Evolutionary conservation across 768 basidiomycete species (phyloP).

Genomic region (Suillus bovinus): DNA sequence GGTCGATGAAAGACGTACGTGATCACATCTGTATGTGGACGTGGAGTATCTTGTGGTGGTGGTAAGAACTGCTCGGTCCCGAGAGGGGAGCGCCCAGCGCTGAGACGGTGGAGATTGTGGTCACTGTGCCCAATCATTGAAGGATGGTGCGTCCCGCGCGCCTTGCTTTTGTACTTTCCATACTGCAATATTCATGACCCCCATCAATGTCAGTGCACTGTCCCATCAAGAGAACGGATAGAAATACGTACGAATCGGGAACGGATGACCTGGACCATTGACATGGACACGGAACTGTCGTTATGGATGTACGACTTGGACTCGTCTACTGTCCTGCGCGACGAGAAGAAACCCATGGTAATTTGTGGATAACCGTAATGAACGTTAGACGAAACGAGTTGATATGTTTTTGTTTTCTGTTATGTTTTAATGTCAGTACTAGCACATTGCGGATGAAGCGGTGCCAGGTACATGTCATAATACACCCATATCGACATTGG

Average conservation of each 20-base stretch:
- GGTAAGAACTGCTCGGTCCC: slow-evolving; percentile 19
- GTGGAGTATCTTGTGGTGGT: slow-evolving; percentile 21
- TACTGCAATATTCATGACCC: slow-evolving; percentile 37
- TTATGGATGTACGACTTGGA: slow-evolving; percentile 20
- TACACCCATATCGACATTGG: neutral
- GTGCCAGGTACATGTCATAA: slow-evolving; percentile 27
- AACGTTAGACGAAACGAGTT: slow-evolving; percentile 6
- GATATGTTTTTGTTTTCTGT: slow-evolving; percentile 4
- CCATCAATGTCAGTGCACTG: slow-evolving; percentile 12
- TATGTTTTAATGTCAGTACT: slow-evolving; percentile 9
- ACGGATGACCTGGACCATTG: slow-evolving; percentile 49
- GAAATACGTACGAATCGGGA: slow-evolving; percentile 55
- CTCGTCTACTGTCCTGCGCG: slow-evolving; percentile 19
- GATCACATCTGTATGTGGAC: slow-evolving; percentile 46
- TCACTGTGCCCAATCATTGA: slow-evolving; percentile 9
- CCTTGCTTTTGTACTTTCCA: slow-evolving; percentile 59
- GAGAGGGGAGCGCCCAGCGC: slow-evolving; percentile 35
- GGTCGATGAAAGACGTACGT: slow-evolving; percentile 45
- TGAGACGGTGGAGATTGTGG: slow-evolving; percentile 26
- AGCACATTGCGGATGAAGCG: slow-evolving; percentile 12
- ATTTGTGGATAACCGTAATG: slow-evolving; percentile 1
- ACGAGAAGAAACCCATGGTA: slow-evolving; percentile 35
- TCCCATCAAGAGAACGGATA: slow-evolving; percentile 10
- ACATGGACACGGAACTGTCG: slow-evolving; percentile 46
- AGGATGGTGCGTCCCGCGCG: slow-evolving; percentile 44